A percentile compares a stretch with the other conserved stretches of the same genome.
Evolutionary conservation across 805 yeast genomes (phyloP).

Genomic region (Spencermartinsiella europaea): DNA sequence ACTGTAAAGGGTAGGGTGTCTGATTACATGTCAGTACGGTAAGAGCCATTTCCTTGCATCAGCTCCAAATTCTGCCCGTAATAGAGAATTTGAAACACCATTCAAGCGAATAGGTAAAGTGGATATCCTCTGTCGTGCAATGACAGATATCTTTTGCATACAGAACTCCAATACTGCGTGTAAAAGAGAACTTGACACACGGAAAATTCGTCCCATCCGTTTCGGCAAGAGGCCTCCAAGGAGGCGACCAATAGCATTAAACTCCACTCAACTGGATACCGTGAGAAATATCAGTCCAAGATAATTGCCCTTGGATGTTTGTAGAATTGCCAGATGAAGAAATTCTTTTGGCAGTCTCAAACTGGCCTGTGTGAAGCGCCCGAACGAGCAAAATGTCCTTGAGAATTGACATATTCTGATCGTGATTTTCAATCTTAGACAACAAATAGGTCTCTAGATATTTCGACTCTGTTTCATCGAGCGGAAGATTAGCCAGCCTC

Average conservation of each 20-base stretch:
- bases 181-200: no score
- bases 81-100: no score
- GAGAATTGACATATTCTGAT: constrained; percentile 10
- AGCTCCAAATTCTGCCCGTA: no score
- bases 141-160: no score
- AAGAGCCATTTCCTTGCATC: no score
- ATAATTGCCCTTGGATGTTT: background rate
- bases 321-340: constrained; percentile 4
- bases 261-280: background rate
- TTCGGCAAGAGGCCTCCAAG: no score
- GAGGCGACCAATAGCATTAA: background rate
- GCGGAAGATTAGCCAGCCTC: constrained; percentile 20
- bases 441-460: constrained; percentile 9
- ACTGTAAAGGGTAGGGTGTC: no score
- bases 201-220: no score
- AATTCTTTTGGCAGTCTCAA: constrained; percentile 7
- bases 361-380: constrained; percentile 17
- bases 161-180: no score
- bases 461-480: constrained; percentile 11
- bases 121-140: no score
- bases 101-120: no score
- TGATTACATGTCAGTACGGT: no score
- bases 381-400: constrained; percentile 18
- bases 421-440: background rate
- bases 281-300: constrained; percentile 11